Conservation (phyloP, 2,329 filamentous ascomycete species). For the Pseudogymnoascus sp. region DNA sequence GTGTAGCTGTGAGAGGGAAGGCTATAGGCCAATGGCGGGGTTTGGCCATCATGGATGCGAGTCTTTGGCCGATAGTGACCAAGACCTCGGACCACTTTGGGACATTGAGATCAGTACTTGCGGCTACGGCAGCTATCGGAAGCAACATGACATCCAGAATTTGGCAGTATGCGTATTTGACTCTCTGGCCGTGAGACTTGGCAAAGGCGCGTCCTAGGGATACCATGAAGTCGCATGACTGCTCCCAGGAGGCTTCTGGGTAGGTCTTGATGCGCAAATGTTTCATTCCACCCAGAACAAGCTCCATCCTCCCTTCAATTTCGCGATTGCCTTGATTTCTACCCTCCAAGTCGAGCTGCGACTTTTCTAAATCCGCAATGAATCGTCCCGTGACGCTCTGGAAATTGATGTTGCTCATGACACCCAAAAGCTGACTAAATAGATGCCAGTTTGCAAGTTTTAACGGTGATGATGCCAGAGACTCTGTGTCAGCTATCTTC, state of each 20-base stretch:
- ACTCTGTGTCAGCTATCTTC: slow-evolving; percentile 78
- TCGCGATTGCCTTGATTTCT: slow-evolving; percentile 64
- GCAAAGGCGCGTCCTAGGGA: slow-evolving; percentile 75
- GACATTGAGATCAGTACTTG: slow-evolving; percentile 67
- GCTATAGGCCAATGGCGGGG: slow-evolving; percentile 85
- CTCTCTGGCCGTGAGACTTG: slow-evolving; percentile 74
- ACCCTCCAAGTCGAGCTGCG: slow-evolving; percentile 65
- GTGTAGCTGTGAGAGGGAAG: slow-evolving; percentile 78
- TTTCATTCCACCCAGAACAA: slow-evolving; percentile 86
- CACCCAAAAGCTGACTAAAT: slow-evolving; percentile 85
- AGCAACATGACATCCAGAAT: slow-evolving; percentile 80
- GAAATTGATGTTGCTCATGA: slow-evolving; percentile 93
- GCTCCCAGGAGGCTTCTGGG: slow-evolving; percentile 70
- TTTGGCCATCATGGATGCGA: slow-evolving; percentile 81
- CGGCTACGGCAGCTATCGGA: slow-evolving; percentile 69
- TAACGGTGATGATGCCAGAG: slow-evolving; percentile 67
- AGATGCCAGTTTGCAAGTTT: slow-evolving; percentile 94
- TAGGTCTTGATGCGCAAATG: slow-evolving; percentile 71
- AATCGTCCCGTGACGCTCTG: slow-evolving; percentile 75
- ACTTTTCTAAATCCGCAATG: slow-evolving; percentile 68
- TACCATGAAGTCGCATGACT: slow-evolving; percentile 82
- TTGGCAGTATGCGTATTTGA: slow-evolving; percentile 93
- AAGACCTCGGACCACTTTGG: slow-evolving; percentile 85
- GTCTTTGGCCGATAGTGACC: slow-evolving; percentile 65
- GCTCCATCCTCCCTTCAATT: slow-evolving; percentile 72